A percentile compares a stretch with the other conserved stretches of the same genome.
Evolutionary conservation across 169 alveolate genomes (phyloP).

Genomic region (Hepatocystis sp.): DNA sequence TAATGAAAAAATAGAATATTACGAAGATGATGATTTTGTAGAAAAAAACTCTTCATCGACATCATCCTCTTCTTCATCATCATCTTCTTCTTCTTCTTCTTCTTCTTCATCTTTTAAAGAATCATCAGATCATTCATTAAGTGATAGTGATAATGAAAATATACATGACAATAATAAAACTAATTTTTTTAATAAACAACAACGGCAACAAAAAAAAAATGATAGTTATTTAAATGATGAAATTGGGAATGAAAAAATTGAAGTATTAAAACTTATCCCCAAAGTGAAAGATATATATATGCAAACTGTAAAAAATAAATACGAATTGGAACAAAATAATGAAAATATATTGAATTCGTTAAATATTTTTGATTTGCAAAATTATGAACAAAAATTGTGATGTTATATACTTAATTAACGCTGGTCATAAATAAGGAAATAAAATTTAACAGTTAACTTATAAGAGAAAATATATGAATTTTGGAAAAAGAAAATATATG

Average conservation of each 20-base stretch:
- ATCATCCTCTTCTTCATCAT: conserved; percentile 16
- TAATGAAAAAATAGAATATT: conserved; percentile 16
- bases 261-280: conserved; percentile 30
- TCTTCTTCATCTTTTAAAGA: conserved; percentile 8
- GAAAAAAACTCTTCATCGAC: conserved; percentile 1
- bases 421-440: too few species aligned
- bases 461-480: too few species aligned
- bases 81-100: conserved; percentile 14
- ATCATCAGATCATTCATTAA: background rate
- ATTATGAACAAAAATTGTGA: background rate
- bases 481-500: too few species aligned
- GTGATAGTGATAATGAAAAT: too few species aligned
- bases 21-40: too few species aligned
- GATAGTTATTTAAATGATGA: conserved; percentile 10
- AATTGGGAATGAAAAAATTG: conserved; percentile 50
- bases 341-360: conserved; percentile 16
- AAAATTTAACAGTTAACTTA: too few species aligned
- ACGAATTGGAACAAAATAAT: background rate
- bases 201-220: background rate
- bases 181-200: background rate
- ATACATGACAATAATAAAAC: too few species aligned
- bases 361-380: conserved; percentile 13
- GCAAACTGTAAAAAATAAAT: conserved; percentile 6
- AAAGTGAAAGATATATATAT: conserved; percentile 38
- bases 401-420: too few species aligned